Evolutionary conservation across 805 yeast genomes (phyloP).

Genomic region (Candida xiaguanensis): DNA sequence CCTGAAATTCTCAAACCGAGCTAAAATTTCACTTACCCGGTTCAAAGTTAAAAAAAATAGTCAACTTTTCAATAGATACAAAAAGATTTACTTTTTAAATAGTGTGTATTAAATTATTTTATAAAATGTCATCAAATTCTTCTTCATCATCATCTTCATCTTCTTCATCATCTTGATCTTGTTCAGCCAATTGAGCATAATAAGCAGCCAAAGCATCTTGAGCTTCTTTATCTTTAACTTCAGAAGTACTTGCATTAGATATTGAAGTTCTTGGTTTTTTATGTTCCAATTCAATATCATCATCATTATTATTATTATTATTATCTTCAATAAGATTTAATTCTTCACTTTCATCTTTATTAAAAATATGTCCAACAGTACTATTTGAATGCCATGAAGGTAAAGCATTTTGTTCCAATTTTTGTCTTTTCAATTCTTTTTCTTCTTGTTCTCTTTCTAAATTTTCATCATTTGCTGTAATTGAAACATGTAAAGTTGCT

Average conservation of each 20-base stretch:
- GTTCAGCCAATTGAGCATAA: constrained; percentile 71
- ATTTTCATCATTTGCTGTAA: constrained; percentile 82
- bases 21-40: too few relatives aligned
- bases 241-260: constrained; percentile 19
- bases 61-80: too few relatives aligned
- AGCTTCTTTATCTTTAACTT: constrained; percentile 58
- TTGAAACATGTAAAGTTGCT: constrained; percentile 86
- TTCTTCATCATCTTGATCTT: constrained; percentile 62
- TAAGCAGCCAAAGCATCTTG: constrained; percentile 66
- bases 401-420: constrained; percentile 84
- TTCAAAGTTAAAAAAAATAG: too few relatives aligned
- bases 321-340: constrained; percentile 16
- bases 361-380: constrained; percentile 75
- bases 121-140: constrained; percentile 23
- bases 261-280: constrained; percentile 8
- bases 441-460: constrained; percentile 62
- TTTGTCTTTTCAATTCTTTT: constrained; percentile 63
- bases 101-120: constrained; percentile 1
- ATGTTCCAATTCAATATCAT: background rate
- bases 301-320: constrained; percentile 7
- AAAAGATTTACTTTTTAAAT: too few relatives aligned
- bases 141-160: constrained; percentile 42
- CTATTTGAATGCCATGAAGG: constrained; percentile 96
- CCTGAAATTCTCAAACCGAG: too few relatives aligned
- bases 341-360: constrained; percentile 41